Conservation (phyloP, 352 stramenopile species). For the Phytophthora brassicae region DNA sequence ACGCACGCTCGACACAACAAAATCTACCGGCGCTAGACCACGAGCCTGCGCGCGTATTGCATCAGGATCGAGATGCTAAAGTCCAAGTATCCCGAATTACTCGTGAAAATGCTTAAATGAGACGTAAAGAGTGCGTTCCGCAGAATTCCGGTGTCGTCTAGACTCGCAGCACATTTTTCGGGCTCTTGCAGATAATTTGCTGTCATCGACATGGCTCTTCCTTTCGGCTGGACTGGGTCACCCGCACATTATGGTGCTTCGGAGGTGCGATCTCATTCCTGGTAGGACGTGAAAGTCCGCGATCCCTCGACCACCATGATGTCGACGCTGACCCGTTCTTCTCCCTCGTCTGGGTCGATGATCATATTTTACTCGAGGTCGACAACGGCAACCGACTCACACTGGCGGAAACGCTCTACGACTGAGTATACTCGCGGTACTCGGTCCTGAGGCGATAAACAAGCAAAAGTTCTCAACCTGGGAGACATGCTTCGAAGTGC, state of each 20-base stretch:
- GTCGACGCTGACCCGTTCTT: slow-evolving; percentile 14
- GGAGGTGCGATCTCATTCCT: slow-evolving; percentile 12
- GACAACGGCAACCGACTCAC: neutral
- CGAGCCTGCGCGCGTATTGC: neutral
- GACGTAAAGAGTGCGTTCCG: slow-evolving; percentile 23
- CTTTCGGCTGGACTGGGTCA: slow-evolving; percentile 17
- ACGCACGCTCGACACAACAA: neutral
- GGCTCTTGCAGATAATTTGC: neutral
- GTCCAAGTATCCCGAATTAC: neutral
- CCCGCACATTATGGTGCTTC: slow-evolving; percentile 9
- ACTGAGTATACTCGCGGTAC: slow-evolving; percentile 17
- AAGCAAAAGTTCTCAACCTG: slow-evolving; percentile 29
- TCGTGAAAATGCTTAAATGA: slow-evolving; percentile 14
- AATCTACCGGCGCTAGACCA: neutral
- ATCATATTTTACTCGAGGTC: slow-evolving; percentile 29
- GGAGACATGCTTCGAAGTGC: neutral
- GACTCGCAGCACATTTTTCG: slow-evolving; percentile 6
- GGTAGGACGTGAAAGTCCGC: slow-evolving; percentile 1
- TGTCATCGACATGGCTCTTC: slow-evolving; percentile 10
- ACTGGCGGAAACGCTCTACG: slow-evolving; percentile 5
- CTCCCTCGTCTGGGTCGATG: slow-evolving; percentile 34
- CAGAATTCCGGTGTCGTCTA: neutral
- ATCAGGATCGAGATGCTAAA: neutral
- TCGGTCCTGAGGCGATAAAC: slow-evolving; percentile 28
- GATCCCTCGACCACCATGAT: neutral